phyloP scores from a whole-genome alignment of 2,329 filamentous ascomycete genomes.

The Xylaria sp. region DNA sequence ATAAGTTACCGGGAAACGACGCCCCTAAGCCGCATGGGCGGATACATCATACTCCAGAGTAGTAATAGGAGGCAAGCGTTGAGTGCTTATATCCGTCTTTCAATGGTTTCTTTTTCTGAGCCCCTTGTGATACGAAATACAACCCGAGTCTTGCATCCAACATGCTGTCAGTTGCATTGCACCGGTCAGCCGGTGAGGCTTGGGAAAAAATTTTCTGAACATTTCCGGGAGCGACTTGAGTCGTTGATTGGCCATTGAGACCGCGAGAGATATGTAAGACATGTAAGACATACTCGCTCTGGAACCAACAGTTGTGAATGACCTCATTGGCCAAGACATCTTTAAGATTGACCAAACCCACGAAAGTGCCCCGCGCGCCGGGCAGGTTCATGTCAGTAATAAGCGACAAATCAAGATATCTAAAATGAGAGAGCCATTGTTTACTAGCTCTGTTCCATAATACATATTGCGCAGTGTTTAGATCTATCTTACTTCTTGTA shows the following conservation, averaged over 20 bases:
- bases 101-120: not conserved
- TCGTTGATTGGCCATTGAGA: not conserved
- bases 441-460: not conserved
- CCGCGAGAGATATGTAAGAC: not conserved
- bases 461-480: not conserved
- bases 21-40: not conserved
- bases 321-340: constrained; percentile 2
- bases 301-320: not conserved
- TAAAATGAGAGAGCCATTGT: not conserved
- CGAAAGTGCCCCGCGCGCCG: not conserved
- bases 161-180: constrained; percentile 1
- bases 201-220: not conserved
- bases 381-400: not conserved
- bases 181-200: constrained; percentile 1
- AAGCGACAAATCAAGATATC: not conserved
- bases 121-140: constrained; percentile 1
- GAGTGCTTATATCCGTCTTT: not conserved
- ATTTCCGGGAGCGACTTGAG: not conserved
- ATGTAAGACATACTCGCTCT: constrained; percentile 1
- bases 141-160: not conserved
- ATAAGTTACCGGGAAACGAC: constrained; percentile 1
- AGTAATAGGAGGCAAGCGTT: not conserved
- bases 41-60: constrained; percentile 1
- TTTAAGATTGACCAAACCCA: not conserved
- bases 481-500: not conserved